Conservation (phyloP, 495 filamentous ascomycete species). For the Chaetomium cochliodes region DNA sequence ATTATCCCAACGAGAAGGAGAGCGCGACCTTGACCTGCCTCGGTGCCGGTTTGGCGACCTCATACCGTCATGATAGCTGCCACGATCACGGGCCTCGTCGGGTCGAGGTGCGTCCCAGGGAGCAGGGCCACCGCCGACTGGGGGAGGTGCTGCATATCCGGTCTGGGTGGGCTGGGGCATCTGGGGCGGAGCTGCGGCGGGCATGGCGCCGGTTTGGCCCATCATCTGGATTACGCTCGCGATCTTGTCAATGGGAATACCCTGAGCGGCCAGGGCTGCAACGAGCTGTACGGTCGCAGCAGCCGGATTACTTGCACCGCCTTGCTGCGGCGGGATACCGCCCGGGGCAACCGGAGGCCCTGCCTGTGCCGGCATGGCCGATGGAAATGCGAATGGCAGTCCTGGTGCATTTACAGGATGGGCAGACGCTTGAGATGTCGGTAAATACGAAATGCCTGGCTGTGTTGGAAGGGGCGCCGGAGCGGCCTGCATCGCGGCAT, state of each 20-base stretch:
- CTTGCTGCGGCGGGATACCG: slow-evolving; percentile 25
- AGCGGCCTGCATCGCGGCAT: slow-evolving; percentile 25
- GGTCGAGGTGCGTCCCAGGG: slow-evolving; percentile 41
- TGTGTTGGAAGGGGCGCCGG: slow-evolving; percentile 24
- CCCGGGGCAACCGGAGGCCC: slow-evolving; percentile 42
- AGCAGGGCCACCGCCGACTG: slow-evolving; percentile 33
- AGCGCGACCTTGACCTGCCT: slow-evolving; percentile 71
- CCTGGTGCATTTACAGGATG: slow-evolving; percentile 60
- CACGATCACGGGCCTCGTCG: slow-evolving; percentile 62
- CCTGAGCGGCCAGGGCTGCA: slow-evolving; percentile 46
- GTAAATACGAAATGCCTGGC: slow-evolving; percentile 29
- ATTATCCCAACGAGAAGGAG: slow-evolving; percentile 65
- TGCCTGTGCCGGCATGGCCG: slow-evolving; percentile 17
- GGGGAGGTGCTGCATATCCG: slow-evolving; percentile 33
- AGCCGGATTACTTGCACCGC: slow-evolving; percentile 48
- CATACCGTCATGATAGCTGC: slow-evolving; percentile 51
- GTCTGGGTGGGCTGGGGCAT: slow-evolving; percentile 30
- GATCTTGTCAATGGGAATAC: slow-evolving; percentile 48
- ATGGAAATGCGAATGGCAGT: slow-evolving; percentile 42
- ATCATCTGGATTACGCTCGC: slow-evolving; percentile 48
- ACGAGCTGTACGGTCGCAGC: slow-evolving; percentile 51
- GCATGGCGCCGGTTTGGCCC: slow-evolving; percentile 32
- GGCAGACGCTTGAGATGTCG: slow-evolving; percentile 38
- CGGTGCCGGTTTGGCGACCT: slow-evolving; percentile 61
- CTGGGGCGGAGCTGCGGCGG: slow-evolving; percentile 22